Evolutionary conservation across 2,329 filamentous ascomycete genomes (phyloP).

Genomic region (Neonectria coccinea): DNA sequence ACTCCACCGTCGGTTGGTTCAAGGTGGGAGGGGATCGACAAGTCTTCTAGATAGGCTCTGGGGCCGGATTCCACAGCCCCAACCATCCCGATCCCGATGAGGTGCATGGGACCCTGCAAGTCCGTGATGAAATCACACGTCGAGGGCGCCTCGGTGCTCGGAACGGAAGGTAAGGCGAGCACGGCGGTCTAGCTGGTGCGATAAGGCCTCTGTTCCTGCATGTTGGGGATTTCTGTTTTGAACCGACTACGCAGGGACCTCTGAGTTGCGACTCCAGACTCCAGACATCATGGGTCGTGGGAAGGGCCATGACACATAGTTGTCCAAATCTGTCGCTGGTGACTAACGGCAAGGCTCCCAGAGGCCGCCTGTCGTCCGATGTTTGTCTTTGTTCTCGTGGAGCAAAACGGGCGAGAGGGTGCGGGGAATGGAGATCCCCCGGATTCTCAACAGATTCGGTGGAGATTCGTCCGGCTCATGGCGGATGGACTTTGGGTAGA

Average conservation of each 20-base stretch:
- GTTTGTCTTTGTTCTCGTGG: constrained; percentile 17
- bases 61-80: constrained; percentile 15
- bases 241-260: constrained; percentile 8
- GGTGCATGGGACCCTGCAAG: constrained; percentile 22
- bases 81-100: constrained; percentile 23
- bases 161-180: constrained; percentile 21
- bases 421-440: constrained; percentile 28
- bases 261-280: not conserved
- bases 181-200: constrained; percentile 8
- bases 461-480: constrained; percentile 19
- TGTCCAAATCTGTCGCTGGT: constrained; percentile 12
- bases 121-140: constrained; percentile 19
- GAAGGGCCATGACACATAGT: constrained; percentile 12
- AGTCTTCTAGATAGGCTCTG: constrained; percentile 25
- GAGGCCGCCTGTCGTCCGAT: constrained; percentile 11
- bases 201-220: constrained; percentile 29
- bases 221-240: constrained; percentile 7
- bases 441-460: constrained; percentile 15
- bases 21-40: constrained; percentile 29
- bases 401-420: constrained; percentile 18
- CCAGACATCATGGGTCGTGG: not conserved
- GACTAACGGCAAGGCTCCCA: constrained; percentile 13
- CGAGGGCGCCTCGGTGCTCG: constrained; percentile 12
- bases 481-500: not conserved
- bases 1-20: constrained; percentile 24